Percentiles rank a stretch among this genome's conserved stretches.
Conservation (phyloP, 1,139 yeast species). For the Blastobotrys petasosporus region DNA sequence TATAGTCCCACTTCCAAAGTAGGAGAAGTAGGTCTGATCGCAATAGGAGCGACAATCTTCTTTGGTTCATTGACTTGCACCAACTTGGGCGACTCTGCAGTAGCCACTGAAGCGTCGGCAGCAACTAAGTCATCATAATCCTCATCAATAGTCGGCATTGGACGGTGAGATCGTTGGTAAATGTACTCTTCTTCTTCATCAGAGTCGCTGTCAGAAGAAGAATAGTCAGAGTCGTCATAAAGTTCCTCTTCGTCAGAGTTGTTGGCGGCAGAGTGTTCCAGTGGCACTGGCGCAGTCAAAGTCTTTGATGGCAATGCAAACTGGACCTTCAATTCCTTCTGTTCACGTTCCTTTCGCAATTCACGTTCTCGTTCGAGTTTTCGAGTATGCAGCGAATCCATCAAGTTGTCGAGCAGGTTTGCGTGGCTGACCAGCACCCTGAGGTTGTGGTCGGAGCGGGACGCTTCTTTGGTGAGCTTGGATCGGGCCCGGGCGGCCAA, state of each 20-base stretch:
- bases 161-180: slow-evolving; percentile 12
- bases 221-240: not conserved
- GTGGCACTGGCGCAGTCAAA: not conserved
- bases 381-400: slow-evolving; percentile 39
- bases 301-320: slow-evolving; percentile 6
- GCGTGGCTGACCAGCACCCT: slow-evolving; percentile 69
- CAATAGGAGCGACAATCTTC: not conserved
- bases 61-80: not conserved
- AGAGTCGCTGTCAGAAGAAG: slow-evolving; percentile 10
- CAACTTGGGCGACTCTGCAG: slow-evolving; percentile 5
- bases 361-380: slow-evolving; percentile 6
- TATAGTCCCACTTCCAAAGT: slow-evolving; percentile 1
- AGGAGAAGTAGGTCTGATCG: slow-evolving; percentile 11
- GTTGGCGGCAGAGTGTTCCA: not conserved
- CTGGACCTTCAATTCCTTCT: not conserved
- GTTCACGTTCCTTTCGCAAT: not conserved
- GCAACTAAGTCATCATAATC: slow-evolving; percentile 13
- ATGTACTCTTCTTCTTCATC: slow-evolving; percentile 3
- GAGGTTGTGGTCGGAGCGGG: slow-evolving; percentile 53
- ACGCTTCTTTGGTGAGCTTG: slow-evolving; percentile 63
- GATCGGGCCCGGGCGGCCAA: slow-evolving; percentile 65
- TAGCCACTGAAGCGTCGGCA: not conserved
- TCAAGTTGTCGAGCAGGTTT: slow-evolving; percentile 61
- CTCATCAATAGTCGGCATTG: slow-evolving; percentile 24
- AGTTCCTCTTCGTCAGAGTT: slow-evolving; percentile 1